Conservation (phyloP, 2,329 filamentous ascomycete genomes). For the Passalora sequoiae region DNA sequence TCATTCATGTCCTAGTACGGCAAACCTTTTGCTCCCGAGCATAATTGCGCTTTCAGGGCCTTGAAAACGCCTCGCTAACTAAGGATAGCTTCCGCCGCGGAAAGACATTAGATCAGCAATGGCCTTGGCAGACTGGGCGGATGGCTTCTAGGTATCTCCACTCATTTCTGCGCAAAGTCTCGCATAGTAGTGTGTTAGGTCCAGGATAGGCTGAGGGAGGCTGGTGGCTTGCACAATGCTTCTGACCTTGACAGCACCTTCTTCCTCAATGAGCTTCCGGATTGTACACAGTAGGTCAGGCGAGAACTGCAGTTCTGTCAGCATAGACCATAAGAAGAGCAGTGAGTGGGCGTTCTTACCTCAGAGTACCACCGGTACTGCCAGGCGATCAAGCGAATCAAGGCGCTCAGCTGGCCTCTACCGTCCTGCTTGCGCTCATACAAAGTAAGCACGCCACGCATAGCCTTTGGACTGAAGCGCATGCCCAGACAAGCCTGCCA, state of each 20-base stretch:
- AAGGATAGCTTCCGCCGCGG: too few relatives aligned
- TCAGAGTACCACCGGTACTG: slow-evolving; percentile 99
- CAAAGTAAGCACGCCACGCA: slow-evolving; percentile 74
- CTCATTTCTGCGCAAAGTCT: slow-evolving; percentile 89
- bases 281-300: slow-evolving; percentile 83
- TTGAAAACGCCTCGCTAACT: too few relatives aligned
- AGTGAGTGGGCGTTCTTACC: slow-evolving; percentile 45
- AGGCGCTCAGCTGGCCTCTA: slow-evolving; percentile 71
- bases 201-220: slow-evolving; percentile 84
- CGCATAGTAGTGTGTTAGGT: slow-evolving; percentile 93
- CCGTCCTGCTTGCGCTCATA: slow-evolving; percentile 76
- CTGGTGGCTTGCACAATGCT: slow-evolving; percentile 97
- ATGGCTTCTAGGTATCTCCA: slow-evolving; percentile 57
- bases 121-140: too few relatives aligned
- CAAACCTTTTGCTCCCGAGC: too few relatives aligned
- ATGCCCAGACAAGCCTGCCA: slow-evolving; percentile 82
- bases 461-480: slow-evolving; percentile 88
- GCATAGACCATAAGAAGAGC: not conserved
- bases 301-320: slow-evolving; percentile 60
- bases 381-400: slow-evolving; percentile 92
- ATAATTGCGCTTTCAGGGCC: too few relatives aligned
- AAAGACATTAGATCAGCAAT: too few relatives aligned
- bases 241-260: slow-evolving; percentile 93
- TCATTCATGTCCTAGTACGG: too few relatives aligned
- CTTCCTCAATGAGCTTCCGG: slow-evolving; percentile 90